Percentiles rank a stretch among this genome's conserved stretches.
These are phyloP conservation scores for Aureobasidium pullulans DNA, from an alignment of 2,329 filamentous ascomycete genomes.

Conservation along the genomic window DNA sequence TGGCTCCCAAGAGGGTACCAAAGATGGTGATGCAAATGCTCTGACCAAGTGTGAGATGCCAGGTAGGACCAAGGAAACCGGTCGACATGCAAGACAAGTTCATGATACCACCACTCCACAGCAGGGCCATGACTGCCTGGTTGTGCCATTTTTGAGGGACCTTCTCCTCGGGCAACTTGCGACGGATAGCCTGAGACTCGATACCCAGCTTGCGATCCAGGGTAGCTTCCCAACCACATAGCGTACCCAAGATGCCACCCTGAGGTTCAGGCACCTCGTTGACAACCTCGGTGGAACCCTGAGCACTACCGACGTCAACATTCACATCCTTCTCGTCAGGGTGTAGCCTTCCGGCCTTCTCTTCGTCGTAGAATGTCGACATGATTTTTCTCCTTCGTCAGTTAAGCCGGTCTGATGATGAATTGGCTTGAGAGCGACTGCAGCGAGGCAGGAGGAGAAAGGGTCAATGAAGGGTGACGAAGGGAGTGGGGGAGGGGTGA, in stretches of 20 bases:
- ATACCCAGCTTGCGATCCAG: conserved; percentile 41
- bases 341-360: conserved; percentile 1
- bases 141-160: conserved; percentile 34
- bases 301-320: conserved; percentile 8
- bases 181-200: conserved; percentile 42
- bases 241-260: conserved; percentile 24
- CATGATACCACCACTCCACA: conserved; percentile 31
- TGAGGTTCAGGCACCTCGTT: conserved; percentile 13
- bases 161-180: conserved; percentile 38
- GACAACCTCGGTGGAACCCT: conserved; percentile 2
- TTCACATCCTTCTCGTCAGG: conserved; percentile 10
- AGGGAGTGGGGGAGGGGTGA: not conserved
- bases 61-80: conserved; percentile 42
- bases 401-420: not conserved
- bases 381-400: conserved; percentile 7
- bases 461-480: not conserved
- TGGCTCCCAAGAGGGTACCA: conserved; percentile 26
- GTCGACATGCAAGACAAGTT: conserved; percentile 30
- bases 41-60: conserved; percentile 40
- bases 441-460: conserved; percentile 3
- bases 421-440: not conserved
- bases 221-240: conserved; percentile 33
- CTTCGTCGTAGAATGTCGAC: conserved; percentile 7
- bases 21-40: conserved; percentile 26
- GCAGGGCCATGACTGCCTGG: conserved; percentile 26